Base-by-base conservation (phyloP, 1,284 basidiomycete species). In the Ceratobasidium sp. region DNA sequence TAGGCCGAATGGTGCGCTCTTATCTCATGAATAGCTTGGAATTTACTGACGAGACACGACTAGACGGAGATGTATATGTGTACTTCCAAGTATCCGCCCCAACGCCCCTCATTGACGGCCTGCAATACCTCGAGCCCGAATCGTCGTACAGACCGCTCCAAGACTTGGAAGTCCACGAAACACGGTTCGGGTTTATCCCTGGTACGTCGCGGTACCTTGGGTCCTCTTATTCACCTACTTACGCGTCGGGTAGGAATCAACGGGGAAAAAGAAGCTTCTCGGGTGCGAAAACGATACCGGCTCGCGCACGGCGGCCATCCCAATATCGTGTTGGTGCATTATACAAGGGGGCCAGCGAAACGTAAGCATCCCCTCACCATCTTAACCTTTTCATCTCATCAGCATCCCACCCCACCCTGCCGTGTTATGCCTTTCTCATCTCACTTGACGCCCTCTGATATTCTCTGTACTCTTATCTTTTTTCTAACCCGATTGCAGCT, bases 121-220 rank as follows among this genome's bases (percentile, higher is more conserved):
- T 92, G 69, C 85, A 88, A 42, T 92, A 84, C 78, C 86, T 87
- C 75, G 91, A 92, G 59, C 80, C 85, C 72, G 91, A 92, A 78
- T 84, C 84, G 62, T 86, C 86, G 75, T 86, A 82, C 76, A 78
- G 80, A 30, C 23, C 49, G 54, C 4, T 48, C 14, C 77, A 90
- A 88, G 91, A 92, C 79, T 82, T 93, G 8, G 92, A 93, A 80
- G 83, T 92, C 0, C 78, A 82, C 72, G 91, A 93, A 79, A 79
- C 85, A 53, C 91, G 89, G 77, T 88, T 81, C 77, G 91, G 91
- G 1, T 93, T 91, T 79, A 80, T 90, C n/a, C 91, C 91, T 11
- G 84, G 84, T 51, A 81, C 83, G 64, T 44, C 36, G 42, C 36
- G 42, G 14, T 16, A 14, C 38, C 42, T 44, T 14, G 7, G 23